Base-by-base conservation (phyloP, 2,329 filamentous ascomycete species). In the Tolypocladium capitatum region DNA sequence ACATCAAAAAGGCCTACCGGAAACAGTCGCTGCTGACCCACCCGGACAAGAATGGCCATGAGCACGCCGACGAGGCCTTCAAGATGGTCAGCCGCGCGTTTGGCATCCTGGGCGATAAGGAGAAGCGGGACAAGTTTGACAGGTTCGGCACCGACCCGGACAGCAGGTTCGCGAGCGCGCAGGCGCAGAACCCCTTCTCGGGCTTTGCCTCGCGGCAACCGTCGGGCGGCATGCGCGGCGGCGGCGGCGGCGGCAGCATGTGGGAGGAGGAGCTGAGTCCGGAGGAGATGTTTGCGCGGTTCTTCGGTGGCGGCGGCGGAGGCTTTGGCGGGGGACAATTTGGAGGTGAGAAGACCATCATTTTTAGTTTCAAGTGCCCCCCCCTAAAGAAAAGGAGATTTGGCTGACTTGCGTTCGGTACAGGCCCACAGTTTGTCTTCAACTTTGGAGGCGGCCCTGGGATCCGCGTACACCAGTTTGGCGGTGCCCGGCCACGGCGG, bases 11-110 rank as follows among this genome's bases (percentile, higher is more conserved):
- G 72, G 91, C 92, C 7, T 98, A 98, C 69, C 80, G 91, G 61
- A 97, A 95, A 70, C 76, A 94, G 63, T 92, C 86, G 63, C 72
- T 98, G 59, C 75, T 97, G 61, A 98, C 92, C 50, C 92, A 98
- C 73, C 92, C 92, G 53, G 92, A 98, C 73, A 98, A 98, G 74
- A 98, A 98, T 74, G 90, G 90, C 45, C 90, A 96, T 64, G 83
- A 91, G 34, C 81, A 94, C 51, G 91, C 92, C 48, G 92, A 96
- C 64, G 92, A 98, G 71, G 92, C 92, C 31, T 98, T 98, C 72
- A 98, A 98, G 73, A 86, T 96, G 86, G 89, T 98, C 24, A 86
- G 87, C 60, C 78, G 88, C 58, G 92, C 92, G 16, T 98, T 98
- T 64, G 86, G 94, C 57, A 81, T 97, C 46, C 73, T 98, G 44